Evolutionary conservation across 116 monocot genomes (phyloP).

Genomic region (Papilionanthe hybrid): DNA sequence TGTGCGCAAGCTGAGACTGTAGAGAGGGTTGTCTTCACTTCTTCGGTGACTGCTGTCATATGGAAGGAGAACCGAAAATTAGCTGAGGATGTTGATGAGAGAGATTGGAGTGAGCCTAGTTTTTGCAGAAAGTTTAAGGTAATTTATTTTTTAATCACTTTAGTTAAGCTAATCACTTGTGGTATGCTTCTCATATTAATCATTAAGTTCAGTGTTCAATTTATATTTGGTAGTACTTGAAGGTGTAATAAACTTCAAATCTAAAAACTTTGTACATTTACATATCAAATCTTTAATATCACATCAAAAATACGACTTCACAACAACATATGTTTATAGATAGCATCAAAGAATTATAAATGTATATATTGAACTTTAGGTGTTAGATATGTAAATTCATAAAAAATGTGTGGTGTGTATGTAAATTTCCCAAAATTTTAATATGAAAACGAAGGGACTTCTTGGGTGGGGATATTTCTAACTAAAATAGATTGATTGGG

Average conservation of each 20-base stretch:
- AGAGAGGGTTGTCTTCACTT: slow-evolving; percentile 62
- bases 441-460: too few relatives aligned
- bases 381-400: too few relatives aligned
- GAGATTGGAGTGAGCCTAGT: slow-evolving; percentile 60
- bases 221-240: neutral
- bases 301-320: too few relatives aligned
- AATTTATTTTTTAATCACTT: neutral
- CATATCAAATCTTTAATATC: too few relatives aligned
- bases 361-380: too few relatives aligned
- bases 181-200: neutral
- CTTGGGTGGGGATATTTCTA: too few relatives aligned
- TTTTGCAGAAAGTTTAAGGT: slow-evolving; percentile 68
- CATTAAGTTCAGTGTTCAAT: neutral
- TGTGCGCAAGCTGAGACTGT: slow-evolving; percentile 56
- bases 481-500: neutral
- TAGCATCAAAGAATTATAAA: too few relatives aligned
- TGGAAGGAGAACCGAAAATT: slow-evolving; percentile 48
- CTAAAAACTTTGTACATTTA: too few relatives aligned
- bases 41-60: slow-evolving; percentile 59
- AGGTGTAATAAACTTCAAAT: neutral
- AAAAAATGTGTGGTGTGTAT: too few relatives aligned
- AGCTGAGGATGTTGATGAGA: slow-evolving; percentile 38
- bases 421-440: too few relatives aligned
- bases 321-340: too few relatives aligned
- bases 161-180: neutral